Percentiles rank a stretch among this genome's conserved stretches.
Conservation (phyloP, 768 basidiomycete genomes). For the Amylocystis lapponica region DNA sequence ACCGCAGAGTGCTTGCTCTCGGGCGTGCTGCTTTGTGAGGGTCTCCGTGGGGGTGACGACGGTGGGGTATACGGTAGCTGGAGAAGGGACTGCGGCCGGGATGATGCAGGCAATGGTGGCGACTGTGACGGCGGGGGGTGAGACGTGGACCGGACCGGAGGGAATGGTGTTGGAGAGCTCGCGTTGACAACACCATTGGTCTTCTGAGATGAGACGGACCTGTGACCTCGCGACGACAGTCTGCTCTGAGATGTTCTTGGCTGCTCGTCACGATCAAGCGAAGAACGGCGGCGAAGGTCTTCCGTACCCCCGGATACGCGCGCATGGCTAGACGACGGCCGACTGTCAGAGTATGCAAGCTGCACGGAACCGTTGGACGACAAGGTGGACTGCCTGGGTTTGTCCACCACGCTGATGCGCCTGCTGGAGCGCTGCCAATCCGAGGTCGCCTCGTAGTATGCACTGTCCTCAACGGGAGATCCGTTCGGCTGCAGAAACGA, state of each 20-base stretch:
- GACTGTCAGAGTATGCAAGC: constrained; percentile 20
- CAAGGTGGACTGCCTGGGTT: constrained; percentile 16
- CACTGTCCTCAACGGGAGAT: constrained; percentile 21
- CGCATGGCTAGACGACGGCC: constrained; percentile 17
- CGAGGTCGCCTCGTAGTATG: constrained; percentile 25
- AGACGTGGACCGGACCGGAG: constrained; percentile 6
- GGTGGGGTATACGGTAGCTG: constrained; percentile 15
- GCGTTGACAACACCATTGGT: too few species aligned
- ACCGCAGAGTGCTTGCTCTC: constrained; percentile 56
- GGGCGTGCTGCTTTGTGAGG: constrained; percentile 28
- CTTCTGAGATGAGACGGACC: constrained; percentile 5
- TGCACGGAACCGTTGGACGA: constrained; percentile 23
- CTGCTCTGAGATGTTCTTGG: constrained; percentile 5
- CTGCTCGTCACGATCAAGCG: too few species aligned
- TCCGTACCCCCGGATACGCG: constrained; percentile 3
- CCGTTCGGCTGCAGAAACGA: constrained; percentile 26
- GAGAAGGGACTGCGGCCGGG: constrained; percentile 11
- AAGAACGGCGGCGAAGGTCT: too few species aligned
- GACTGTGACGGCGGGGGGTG: constrained; percentile 8
- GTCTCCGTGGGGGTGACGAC: constrained; percentile 30
- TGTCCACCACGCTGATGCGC: constrained; percentile 17
- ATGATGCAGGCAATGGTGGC: constrained; percentile 8
- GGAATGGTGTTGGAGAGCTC: neutral
- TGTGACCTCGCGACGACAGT: constrained; percentile 6
- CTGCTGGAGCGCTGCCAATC: constrained; percentile 20